Evolutionary conservation across 176 grass and related monocot species (phyloP), one percentile per base, ranked within the genome.

Genomic region (Aegilops speltoides): DNA sequence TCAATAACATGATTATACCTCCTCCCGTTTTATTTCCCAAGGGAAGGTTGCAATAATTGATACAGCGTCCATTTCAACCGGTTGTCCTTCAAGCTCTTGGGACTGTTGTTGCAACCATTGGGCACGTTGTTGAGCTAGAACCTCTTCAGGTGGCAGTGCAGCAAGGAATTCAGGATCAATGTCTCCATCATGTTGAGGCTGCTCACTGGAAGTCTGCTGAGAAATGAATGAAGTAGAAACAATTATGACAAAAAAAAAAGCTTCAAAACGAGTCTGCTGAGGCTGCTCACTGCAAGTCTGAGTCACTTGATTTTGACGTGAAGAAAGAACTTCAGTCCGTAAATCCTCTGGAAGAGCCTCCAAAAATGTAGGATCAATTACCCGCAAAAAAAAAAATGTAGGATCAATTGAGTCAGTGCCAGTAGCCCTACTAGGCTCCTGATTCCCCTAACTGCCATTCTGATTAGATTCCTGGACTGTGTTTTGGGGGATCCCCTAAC

Each of bases 121-220:
- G 28, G 93, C 90, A 43, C 90, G 90, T 79, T 98, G 94, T 91
- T 98, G 96, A 86, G 90, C 92, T 76, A 98, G 81, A 59, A 98
- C 91, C 77, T 98, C 92, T 36, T 98, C 92, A 89, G 97, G 85
- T 8, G 97, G 97, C 89, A 98, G 94, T 11, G 97, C 97, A 90
- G 97, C 97, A 76, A 98, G 91, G 84, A 98, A 98, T 84, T 96
- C 97, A 82, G 94, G 97, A 92, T 96, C 96, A 84, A 98, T 98
- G 61, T 98, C 96, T 5, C 79, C 92, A 86, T 96, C 93, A 86
- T 72, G 87, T 48, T 98, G 94, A 81, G 86, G 76, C 63, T 77
- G 94, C 69, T 98, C 97, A 81, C 69, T 85, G 78, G 92, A 98
- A 83, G 91, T 67, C 29, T 94, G 94, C 28, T 29, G 28, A 29